These are phyloP conservation scores for Aspergillus heteromorphus DNA, from an alignment of 495 filamentous ascomycete species.

Conservation along the genomic window DNA sequence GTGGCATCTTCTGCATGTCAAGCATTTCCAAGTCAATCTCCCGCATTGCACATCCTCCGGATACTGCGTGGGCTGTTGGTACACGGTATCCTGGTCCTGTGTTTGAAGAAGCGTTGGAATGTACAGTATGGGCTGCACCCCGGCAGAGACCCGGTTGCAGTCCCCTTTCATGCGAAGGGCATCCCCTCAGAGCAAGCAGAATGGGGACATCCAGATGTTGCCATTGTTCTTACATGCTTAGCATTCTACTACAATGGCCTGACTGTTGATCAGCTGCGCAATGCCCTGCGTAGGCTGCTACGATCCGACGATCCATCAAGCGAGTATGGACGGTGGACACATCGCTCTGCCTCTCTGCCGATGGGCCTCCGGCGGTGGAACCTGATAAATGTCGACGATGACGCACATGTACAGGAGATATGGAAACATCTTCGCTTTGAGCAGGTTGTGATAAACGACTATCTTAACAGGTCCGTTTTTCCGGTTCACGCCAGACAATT, in stretches of 20 bases:
- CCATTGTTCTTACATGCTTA: slow-evolving; percentile 60
- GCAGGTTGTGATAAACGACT: slow-evolving; percentile 54
- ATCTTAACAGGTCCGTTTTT: slow-evolving; percentile 56
- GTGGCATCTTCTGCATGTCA: not conserved
- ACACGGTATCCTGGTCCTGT: slow-evolving; percentile 48
- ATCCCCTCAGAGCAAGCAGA: slow-evolving; percentile 59
- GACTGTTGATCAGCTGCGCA: slow-evolving; percentile 41
- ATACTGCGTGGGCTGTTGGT: slow-evolving; percentile 59
- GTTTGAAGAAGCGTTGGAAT: slow-evolving; percentile 61
- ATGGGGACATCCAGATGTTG: slow-evolving; percentile 68
- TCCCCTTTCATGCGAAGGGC: slow-evolving; percentile 66
- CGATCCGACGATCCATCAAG: slow-evolving; percentile 50
- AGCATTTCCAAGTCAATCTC: not conserved
- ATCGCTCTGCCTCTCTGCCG: slow-evolving; percentile 29
- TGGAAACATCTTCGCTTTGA: slow-evolving; percentile 47
- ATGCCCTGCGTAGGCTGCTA: slow-evolving; percentile 42
- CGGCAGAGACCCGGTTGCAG: slow-evolving; percentile 50
- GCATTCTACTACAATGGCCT: slow-evolving; percentile 67
- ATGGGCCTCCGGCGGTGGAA: slow-evolving; percentile 38
- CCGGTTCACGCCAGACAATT: slow-evolving; percentile 58
- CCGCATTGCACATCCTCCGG: slow-evolving; percentile 29
- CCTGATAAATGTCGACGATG: slow-evolving; percentile 56
- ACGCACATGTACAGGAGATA: slow-evolving; percentile 31
- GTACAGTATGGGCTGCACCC: slow-evolving; percentile 62
- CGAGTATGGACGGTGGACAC: slow-evolving; percentile 52